Evolutionary conservation across 2,329 filamentous ascomycete genomes (phyloP), one percentile per base, ranked within the genome.

Genomic region (Alternaria alternata): DNA sequence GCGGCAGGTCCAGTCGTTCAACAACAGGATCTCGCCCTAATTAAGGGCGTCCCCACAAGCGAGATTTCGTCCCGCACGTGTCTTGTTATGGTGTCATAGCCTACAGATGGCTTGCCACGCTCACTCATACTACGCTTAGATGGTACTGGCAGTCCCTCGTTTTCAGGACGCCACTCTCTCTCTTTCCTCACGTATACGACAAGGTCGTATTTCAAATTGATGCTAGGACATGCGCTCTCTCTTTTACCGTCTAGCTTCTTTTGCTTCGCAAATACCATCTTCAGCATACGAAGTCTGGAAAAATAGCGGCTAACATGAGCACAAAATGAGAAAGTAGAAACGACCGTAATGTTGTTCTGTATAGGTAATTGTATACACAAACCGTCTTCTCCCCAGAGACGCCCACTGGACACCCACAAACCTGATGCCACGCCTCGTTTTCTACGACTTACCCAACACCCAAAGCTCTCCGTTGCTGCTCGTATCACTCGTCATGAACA

Each of bases 401-500:
- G 11, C 18, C 38, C 34, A 26, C 30, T 34, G 18, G 1, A 11
- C 0, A 34, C 28, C 20, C 12, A 11, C 14, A 28, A 36, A 18
- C 22, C 22, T 20, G 12, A 7, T 22, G 5, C n/a, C 20, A 41
- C 2, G 14, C 20, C 12, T 42, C 18, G 30, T 14, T 14, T 54
- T 60, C 63, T 72, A 75, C 47, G 68, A 66, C 57, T 71, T 68
- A 5, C 74, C 73, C 62, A 76, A 61, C 11, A 76, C 54, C 70
- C 71, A 75, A 9, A 76, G 24, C 63, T 75, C 74, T 32, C 73
- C 74, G 61, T 73, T 70, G 39, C 62, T 59, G 26, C 64, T 67
- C 7, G 64, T 71, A 61, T 68, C 65, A n/a, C 43, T 51, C 41
- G 81, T 85, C 81, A 90, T 85, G 75, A 84, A 91, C 16, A 91